phyloP scores from a whole-genome alignment of 1,139 yeast species.

The Candida glucosophila region DNA sequence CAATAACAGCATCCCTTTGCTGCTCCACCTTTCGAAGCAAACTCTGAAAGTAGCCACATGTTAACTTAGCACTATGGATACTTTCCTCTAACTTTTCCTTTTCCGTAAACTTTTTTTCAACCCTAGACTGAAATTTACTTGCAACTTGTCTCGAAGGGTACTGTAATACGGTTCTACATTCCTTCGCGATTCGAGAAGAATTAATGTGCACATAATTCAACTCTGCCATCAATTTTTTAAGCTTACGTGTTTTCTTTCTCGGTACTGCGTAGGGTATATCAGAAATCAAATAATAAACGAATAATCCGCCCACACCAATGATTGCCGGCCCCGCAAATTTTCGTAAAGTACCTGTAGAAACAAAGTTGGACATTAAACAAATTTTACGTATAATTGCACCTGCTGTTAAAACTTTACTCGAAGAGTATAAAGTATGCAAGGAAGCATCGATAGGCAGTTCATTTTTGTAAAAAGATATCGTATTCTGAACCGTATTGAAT shows the following conservation, averaged over 20 bases:
- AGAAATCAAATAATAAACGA: constrained; percentile 56
- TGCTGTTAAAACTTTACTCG: constrained; percentile 35
- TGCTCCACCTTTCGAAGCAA: constrained; percentile 39
- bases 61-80: constrained; percentile 50
- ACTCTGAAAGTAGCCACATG: constrained; percentile 52
- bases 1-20: constrained; percentile 39
- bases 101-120: constrained; percentile 56
- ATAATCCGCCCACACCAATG: constrained; percentile 46
- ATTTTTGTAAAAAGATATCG: constrained; percentile 23
- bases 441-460: constrained; percentile 33
- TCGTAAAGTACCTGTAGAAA: constrained; percentile 23
- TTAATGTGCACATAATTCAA: constrained; percentile 74
- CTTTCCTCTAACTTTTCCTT: constrained; percentile 48
- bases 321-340: constrained; percentile 38
- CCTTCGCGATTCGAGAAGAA: constrained; percentile 71
- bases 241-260: constrained; percentile 67
- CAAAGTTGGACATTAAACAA: constrained; percentile 17
- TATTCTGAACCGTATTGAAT: constrained; percentile 24
- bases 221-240: constrained; percentile 50
- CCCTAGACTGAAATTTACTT: constrained; percentile 60
- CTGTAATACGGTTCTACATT: constrained; percentile 72
- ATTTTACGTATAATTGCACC: constrained; percentile 32
- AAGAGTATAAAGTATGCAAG: constrained; percentile 34
- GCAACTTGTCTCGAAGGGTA: constrained; percentile 82
- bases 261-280: constrained; percentile 91